Conservation (phyloP, 176 grass and related monocot species). For the Bromus sterilis region DNA sequence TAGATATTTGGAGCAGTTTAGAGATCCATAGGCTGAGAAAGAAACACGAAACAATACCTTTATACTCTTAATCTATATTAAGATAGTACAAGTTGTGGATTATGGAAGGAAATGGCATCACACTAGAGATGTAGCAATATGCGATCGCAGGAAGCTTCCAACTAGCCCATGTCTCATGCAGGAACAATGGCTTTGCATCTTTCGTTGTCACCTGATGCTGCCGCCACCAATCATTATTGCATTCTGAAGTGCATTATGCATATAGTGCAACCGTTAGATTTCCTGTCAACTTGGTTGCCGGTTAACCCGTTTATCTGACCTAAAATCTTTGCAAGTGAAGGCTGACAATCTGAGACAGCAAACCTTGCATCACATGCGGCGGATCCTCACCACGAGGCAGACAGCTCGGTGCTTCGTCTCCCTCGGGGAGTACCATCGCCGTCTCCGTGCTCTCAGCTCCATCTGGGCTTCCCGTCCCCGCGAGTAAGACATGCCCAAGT, state of each 20-base stretch:
- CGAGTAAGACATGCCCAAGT: constrained; percentile 43
- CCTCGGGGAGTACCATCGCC: constrained; percentile 79
- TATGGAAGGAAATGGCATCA: background rate
- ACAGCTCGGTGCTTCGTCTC: constrained; percentile 64
- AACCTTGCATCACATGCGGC: constrained; percentile 66
- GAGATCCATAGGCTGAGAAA: background rate
- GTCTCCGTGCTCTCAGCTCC: constrained; percentile 87
- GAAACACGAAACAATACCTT: background rate
- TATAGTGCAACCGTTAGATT: background rate
- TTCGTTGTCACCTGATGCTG: background rate
- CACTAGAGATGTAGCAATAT: background rate
- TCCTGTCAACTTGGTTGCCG: background rate
- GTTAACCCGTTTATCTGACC: background rate
- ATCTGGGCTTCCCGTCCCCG: constrained; percentile 67
- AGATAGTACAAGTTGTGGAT: background rate
- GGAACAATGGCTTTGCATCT: background rate
- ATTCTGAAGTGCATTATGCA: background rate
- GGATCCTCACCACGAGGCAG: constrained; percentile 65
- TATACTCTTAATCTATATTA: background rate
- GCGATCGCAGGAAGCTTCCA: background rate
- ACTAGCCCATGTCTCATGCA: constrained; percentile 11
- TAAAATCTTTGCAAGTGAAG: constrained; percentile 25
- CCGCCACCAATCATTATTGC: constrained; percentile 7
- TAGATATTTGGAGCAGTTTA: background rate
- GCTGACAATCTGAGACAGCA: constrained; percentile 86